Evolutionary conservation across 257 asterid genomes (phyloP).

Genomic region (Sherardia arvensis): DNA sequence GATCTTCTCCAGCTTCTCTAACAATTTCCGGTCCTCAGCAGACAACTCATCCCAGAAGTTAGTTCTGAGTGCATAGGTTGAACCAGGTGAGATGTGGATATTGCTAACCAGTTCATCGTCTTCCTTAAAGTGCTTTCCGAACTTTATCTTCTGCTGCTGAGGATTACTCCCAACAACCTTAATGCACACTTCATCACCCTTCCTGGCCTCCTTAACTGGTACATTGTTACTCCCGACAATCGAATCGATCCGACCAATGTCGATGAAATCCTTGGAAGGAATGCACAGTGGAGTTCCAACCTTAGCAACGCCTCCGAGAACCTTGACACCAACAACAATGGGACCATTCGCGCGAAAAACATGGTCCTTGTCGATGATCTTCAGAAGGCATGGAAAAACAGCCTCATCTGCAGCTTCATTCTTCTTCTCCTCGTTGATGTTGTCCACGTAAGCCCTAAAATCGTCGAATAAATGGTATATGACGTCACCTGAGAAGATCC

Average conservation of each 20-base stretch:
- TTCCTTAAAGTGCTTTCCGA: constrained; percentile 86
- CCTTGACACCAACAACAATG: constrained; percentile 86
- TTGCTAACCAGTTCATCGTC: constrained; percentile 97
- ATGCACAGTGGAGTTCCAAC: constrained; percentile 89
- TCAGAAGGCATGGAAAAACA: constrained; percentile 88
- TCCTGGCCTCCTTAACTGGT: constrained; percentile 85
- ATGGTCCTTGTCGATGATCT: constrained; percentile 72
- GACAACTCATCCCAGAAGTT: constrained; percentile 73
- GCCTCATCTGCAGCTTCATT: constrained; percentile 88
- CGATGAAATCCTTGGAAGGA: constrained; percentile 76
- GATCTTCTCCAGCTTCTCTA: constrained; percentile 56
- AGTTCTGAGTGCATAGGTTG: constrained; percentile 74
- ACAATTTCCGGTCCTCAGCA: constrained; percentile 54
- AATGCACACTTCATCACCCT: constrained; percentile 83
- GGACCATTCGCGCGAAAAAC: constrained; percentile 89
- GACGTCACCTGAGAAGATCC: constrained; percentile 73
- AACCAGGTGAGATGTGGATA: constrained; percentile 69
- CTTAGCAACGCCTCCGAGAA: constrained; percentile 72
- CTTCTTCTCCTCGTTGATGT: constrained; percentile 89
- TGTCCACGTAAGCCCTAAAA: constrained; percentile 82
- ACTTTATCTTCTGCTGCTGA: constrained; percentile 88
- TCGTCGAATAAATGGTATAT: constrained; percentile 86
- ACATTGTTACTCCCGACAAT: constrained; percentile 78
- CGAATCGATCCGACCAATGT: constrained; percentile 82
- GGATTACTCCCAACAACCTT: constrained; percentile 81